Evolutionary conservation across 1,284 basidiomycete species (phyloP).

Genomic region (Mycosarcoma maydis): DNA sequence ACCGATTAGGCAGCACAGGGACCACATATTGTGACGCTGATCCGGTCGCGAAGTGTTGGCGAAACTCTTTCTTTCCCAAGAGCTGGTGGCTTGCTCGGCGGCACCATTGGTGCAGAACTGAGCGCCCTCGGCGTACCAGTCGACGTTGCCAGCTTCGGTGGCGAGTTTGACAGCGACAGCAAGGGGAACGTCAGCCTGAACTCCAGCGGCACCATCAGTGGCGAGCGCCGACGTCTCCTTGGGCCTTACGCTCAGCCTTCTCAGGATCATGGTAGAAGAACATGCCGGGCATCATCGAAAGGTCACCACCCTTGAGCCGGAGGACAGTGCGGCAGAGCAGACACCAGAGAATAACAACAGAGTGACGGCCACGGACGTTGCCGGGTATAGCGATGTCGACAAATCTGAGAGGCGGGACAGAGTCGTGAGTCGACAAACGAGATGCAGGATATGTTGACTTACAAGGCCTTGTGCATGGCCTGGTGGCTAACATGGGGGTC

Average conservation of each 20-base stretch:
- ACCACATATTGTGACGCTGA: no score
- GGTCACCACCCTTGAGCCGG: slow-evolving; percentile 90
- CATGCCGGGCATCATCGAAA: slow-evolving; percentile 98
- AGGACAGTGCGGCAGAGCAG: slow-evolving; percentile 96
- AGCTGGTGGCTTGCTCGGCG: slow-evolving; percentile 40
- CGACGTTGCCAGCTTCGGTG: slow-evolving; percentile 71
- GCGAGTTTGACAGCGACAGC: slow-evolving; percentile 54
- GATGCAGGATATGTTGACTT: slow-evolving; percentile 99
- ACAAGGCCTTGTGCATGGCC: slow-evolving; percentile 98
- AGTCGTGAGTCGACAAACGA: slow-evolving; percentile 98
- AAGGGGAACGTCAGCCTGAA: slow-evolving; percentile 70
- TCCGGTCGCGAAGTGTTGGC: no score
- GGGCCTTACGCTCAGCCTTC: slow-evolving; percentile 93
- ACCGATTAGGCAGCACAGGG: no score
- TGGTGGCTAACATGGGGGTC: slow-evolving; percentile 99
- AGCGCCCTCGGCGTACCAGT: slow-evolving; percentile 77
- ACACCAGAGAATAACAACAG: slow-evolving; percentile 99
- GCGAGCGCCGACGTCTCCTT: slow-evolving; percentile 54
- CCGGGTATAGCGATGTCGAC: slow-evolving; percentile 98
- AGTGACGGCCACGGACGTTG: slow-evolving; percentile 98
- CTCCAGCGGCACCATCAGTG: slow-evolving; percentile 73
- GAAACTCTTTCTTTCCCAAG: slow-evolving; percentile 55
- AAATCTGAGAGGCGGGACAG: slow-evolving; percentile 94
- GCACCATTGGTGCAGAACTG: slow-evolving; percentile 67
- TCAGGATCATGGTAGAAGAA: slow-evolving; percentile 99